These are phyloP conservation scores for Solanum sejunctum DNA, from an alignment of 257 asterid species.

Conservation along the genomic window DNA sequence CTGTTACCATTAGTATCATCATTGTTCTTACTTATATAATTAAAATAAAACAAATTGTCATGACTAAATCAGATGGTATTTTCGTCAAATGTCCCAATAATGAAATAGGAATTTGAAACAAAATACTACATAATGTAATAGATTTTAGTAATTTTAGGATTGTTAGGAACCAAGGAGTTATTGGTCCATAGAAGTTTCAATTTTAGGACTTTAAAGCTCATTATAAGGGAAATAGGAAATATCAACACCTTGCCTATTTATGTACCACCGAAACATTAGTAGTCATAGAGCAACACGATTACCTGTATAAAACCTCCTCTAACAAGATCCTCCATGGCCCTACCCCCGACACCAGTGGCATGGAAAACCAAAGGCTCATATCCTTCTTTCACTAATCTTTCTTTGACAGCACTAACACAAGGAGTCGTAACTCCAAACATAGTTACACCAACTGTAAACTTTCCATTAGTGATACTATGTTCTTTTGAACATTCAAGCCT, in stretches of 20 bases:
- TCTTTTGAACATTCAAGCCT: conserved; percentile 19
- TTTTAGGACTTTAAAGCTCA: background rate
- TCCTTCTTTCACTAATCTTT: conserved; percentile 71
- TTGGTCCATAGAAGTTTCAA: background rate
- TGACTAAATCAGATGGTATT: background rate
- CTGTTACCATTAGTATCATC: background rate
- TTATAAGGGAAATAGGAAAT: background rate
- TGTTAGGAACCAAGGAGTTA: background rate
- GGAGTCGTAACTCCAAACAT: conserved; percentile 98
- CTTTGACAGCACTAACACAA: conserved; percentile 74
- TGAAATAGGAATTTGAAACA: background rate
- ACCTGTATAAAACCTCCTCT: conserved; percentile 86
- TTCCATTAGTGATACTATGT: conserved; percentile 15
- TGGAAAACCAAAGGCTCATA: conserved; percentile 80
- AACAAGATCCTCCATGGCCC: conserved; percentile 98
- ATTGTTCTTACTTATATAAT: background rate
- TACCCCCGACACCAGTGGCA: conserved; percentile 97
- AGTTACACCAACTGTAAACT: conserved; percentile 73
- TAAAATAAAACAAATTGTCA: background rate
- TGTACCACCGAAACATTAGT: background rate
- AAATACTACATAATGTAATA: background rate
- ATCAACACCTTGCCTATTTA: background rate
- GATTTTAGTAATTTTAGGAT: background rate
- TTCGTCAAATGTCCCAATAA: background rate
- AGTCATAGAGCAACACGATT: background rate